These are phyloP conservation scores for Fistulina hepatica DNA, from an alignment of 1,284 basidiomycete genomes.

Conservation along the genomic window DNA sequence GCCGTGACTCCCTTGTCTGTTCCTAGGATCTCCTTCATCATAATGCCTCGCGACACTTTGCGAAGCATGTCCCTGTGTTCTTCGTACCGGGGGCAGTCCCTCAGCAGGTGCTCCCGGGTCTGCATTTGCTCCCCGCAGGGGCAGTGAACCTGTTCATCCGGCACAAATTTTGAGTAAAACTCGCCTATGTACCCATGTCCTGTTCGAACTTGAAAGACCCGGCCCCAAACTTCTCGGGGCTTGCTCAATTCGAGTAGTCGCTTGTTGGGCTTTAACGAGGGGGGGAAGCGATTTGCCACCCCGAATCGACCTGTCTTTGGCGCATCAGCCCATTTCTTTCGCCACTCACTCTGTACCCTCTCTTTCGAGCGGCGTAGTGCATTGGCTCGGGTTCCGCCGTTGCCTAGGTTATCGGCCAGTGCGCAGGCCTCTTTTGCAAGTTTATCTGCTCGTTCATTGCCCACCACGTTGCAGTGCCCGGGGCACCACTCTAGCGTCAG, in stretches of 20 bases:
- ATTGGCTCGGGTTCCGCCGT: slow-evolving; percentile 2
- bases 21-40: slow-evolving; percentile 16
- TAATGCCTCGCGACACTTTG: slow-evolving; percentile 8
- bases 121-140: slow-evolving; percentile 20
- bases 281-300: slow-evolving; percentile 18
- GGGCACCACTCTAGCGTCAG: background rate
- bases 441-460: slow-evolving; percentile 6
- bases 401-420: background rate
- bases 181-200: slow-evolving; percentile 22
- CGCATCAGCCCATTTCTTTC: too few species aligned
- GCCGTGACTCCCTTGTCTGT: slow-evolving; percentile 18
- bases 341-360: background rate
- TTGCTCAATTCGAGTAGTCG: slow-evolving; percentile 12
- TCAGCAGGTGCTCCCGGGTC: slow-evolving; percentile 22
- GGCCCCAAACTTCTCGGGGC: slow-evolving; percentile 16
- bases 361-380: slow-evolving; percentile 7
- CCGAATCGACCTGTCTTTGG: slow-evolving; percentile 15
- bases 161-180: slow-evolving; percentile 20
- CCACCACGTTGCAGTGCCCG: background rate
- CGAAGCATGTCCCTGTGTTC: slow-evolving; percentile 13
- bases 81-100: slow-evolving; percentile 19
- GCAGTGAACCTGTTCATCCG: slow-evolving; percentile 17
- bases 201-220: slow-evolving; percentile 20
- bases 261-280: slow-evolving; percentile 14
- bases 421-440: slow-evolving; percentile 4